phyloP scores from a whole-genome alignment of 495 filamentous ascomycete species.

The Echria macrotheca region DNA sequence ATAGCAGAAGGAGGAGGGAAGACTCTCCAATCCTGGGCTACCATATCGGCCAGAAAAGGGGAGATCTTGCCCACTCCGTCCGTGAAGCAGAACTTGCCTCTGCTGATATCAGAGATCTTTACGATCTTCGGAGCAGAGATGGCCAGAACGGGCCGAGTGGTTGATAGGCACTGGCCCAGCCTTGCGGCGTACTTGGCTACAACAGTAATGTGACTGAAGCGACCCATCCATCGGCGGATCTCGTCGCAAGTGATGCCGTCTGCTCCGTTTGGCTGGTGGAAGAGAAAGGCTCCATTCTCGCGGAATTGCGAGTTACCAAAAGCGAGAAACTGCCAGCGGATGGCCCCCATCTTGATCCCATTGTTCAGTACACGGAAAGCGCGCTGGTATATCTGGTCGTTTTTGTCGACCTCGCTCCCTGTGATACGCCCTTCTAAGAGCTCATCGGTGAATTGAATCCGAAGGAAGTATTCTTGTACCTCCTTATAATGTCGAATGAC shows the following conservation, averaged over 20 bases:
- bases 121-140: slow-evolving; percentile 38
- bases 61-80: slow-evolving; percentile 96
- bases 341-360: slow-evolving; percentile 75
- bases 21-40: slow-evolving; percentile 58
- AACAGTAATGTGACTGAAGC: slow-evolving; percentile 68
- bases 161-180: slow-evolving; percentile 93
- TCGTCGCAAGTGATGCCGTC: slow-evolving; percentile 56
- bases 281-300: slow-evolving; percentile 87
- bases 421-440: slow-evolving; percentile 41
- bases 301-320: slow-evolving; percentile 95
- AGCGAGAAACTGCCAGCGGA: slow-evolving; percentile 84
- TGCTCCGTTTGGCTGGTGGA: slow-evolving; percentile 44
- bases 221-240: slow-evolving; percentile 90
- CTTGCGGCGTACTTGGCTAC: slow-evolving; percentile 83
- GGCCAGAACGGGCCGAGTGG: slow-evolving; percentile 63
- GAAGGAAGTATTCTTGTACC: slow-evolving; percentile 76
- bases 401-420: slow-evolving; percentile 39
- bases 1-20: slow-evolving; percentile 66
- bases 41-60: slow-evolving; percentile 61
- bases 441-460: slow-evolving; percentile 88
- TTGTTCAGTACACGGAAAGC: slow-evolving; percentile 65
- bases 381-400: slow-evolving; percentile 70
- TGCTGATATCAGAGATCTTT: slow-evolving; percentile 58
- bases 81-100: slow-evolving; percentile 66
- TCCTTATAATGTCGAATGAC: slow-evolving; percentile 67